Base-by-base conservation (phyloP, 164 flowering plant species). In the Cinnamomum chago region DNA sequence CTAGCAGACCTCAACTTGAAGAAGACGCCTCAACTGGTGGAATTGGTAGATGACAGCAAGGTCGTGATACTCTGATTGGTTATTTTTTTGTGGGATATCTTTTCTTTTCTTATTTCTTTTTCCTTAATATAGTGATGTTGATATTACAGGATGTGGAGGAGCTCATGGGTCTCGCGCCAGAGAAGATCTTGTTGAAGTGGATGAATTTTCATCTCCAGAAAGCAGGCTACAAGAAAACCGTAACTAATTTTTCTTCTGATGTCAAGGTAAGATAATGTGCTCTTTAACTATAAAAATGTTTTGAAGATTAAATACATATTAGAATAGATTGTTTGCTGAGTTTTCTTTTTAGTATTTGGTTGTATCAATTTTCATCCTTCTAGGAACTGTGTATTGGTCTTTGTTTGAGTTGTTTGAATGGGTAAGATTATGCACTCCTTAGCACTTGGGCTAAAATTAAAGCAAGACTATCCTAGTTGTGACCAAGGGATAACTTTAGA, bases 21-120 rank as follows among this genome's bases (percentile, higher is more conserved):
- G 86, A 92, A 94, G 84, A 91, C 97, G 33, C 97, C 97, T 78
- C 97, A 92, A 80, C 90, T 94, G 73, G 87, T 90, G 52, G 96
- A 94, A 81, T 81, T 92, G 81, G 90, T 91, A 60, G 97, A 92
- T 50, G 98, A 90, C 80, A 86, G 84, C 81, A 83, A 80, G 86
- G 97, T 91, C 9, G 2, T 20, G 67, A 23, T 65, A 65, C 17
- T 14, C 22, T 65, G 28, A 65, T 65, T 25, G 40, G 47, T 17
- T 67, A 67, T 28, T 15, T 17, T 55, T 15, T 55, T 55, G 60
- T 55, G n/a, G n/a, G 20, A 35, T 23, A 9, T 40, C 10, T 40
- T 40, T 40, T 40, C n/a, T 30, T 66, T 20, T 27, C 47, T 30
- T 67, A 30, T 28, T 15, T 15, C 28, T 28, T 35, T 64, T 67